These are phyloP conservation scores for Hymenoscyphus salicellus DNA, from an alignment of 2,329 filamentous ascomycete genomes.

Conservation along the genomic window DNA sequence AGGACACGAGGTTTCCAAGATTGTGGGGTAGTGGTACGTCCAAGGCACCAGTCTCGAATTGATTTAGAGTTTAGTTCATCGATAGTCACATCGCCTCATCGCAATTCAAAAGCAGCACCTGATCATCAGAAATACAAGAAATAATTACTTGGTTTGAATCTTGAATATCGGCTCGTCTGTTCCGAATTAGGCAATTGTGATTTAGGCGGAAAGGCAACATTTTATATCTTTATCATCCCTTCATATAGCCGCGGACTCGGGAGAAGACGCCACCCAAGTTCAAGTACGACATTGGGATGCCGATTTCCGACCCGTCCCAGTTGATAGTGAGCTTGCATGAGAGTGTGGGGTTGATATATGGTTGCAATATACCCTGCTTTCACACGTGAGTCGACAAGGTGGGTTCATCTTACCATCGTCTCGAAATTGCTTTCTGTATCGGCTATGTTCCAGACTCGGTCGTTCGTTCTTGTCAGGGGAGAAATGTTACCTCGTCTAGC, in stretches of 20 bases:
- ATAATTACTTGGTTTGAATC: not conserved
- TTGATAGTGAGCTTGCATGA: not conserved
- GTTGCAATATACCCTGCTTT: not conserved
- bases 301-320: not conserved
- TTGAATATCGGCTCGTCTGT: not conserved
- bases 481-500: not conserved
- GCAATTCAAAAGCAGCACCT: not conserved
- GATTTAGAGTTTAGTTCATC: not conserved
- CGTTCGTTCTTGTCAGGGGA: constrained; percentile 6
- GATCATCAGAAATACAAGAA: constrained; percentile 2
- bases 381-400: constrained; percentile 1
- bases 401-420: not conserved
- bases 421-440: not conserved
- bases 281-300: not conserved
- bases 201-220: constrained; percentile 6
- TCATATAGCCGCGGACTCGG: constrained; percentile 8
- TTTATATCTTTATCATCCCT: not conserved
- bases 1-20: not conserved
- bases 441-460: not conserved
- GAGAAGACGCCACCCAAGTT: not conserved
- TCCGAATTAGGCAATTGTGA: constrained; percentile 2
- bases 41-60: not conserved
- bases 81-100: not conserved
- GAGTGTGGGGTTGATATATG: not conserved
- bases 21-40: not conserved